Evolutionary conservation across 2,329 filamentous ascomycete genomes (phyloP).

Genomic region (Verticillium nubilum): DNA sequence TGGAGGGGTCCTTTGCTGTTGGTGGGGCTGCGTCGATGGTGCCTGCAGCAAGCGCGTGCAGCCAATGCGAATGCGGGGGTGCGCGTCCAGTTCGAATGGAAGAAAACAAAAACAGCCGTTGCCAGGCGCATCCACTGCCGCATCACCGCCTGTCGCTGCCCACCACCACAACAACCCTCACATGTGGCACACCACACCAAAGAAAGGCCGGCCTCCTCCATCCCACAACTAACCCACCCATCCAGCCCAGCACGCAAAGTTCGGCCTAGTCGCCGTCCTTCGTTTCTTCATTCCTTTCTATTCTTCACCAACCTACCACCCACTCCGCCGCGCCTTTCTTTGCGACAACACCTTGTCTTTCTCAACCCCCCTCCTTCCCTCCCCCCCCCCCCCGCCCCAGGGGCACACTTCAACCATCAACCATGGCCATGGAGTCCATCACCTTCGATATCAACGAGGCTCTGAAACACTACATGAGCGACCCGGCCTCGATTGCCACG

Average conservation of each 20-base stretch:
- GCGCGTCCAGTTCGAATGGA: too few relatives aligned
- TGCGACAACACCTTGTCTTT: constrained; percentile 6
- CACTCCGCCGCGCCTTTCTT: constrained; percentile 4
- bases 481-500: constrained; percentile 76
- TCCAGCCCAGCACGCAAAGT: neutral
- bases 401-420: constrained; percentile 11
- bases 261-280: neutral
- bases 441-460: constrained; percentile 95
- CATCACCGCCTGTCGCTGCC: neutral
- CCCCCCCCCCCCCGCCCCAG: constrained; percentile 6
- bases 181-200: neutral
- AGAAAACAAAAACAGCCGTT: constrained; percentile 23
- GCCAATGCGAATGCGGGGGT: neutral
- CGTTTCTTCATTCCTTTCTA: constrained; percentile 2
- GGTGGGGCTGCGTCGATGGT: constrained; percentile 3
- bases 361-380: constrained; percentile 6
- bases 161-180: neutral
- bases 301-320: constrained; percentile 3
- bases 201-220: neutral
- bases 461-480: constrained; percentile 94
- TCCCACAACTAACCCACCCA: neutral
- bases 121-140: constrained; percentile 6
- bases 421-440: constrained; percentile 61
- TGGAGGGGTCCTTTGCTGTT: neutral
- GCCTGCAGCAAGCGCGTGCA: neutral